Conservation (phyloP, 192 early-diverging fungal genomes). For the Paraglomus brasilianum region DNA sequence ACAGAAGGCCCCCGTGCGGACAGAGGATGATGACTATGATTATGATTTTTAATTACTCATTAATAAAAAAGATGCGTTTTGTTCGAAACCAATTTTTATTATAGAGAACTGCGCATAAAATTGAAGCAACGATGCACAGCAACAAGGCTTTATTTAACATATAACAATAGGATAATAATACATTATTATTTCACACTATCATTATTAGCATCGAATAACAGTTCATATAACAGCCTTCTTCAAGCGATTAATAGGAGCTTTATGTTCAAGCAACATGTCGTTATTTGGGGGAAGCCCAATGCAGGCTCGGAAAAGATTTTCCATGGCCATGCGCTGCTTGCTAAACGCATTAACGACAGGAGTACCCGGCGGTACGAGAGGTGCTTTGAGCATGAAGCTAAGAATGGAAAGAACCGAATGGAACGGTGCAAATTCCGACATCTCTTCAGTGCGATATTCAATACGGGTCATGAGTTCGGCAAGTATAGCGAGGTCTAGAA, state of each 20-base stretch:
- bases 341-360: constrained; percentile 95
- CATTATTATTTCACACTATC: no score
- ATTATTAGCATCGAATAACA: no score
- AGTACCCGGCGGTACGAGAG: constrained; percentile 87
- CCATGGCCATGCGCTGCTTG: constrained; percentile 95
- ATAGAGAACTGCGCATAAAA: no score
- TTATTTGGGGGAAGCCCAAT: constrained; percentile 93
- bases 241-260: constrained; percentile 37
- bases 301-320: constrained; percentile 97
- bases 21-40: no score
- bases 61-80: no score
- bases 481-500: constrained; percentile 93
- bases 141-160: no score
- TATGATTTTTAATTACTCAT: no score
- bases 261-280: constrained; percentile 96
- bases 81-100: no score
- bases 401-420: constrained; percentile 94
- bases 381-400: constrained; percentile 95
- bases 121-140: no score
- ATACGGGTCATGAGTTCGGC: constrained; percentile 98
- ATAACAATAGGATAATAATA: no score
- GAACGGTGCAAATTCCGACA: constrained; percentile 79
- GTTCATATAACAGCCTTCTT: no score
- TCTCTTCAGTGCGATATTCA: constrained; percentile 77
- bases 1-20: no score